Percentiles rank a stretch among this genome's conserved stretches.
Evolutionary conservation across 306 rosid genomes (phyloP).

Genomic region (Mucuna pruriens): DNA sequence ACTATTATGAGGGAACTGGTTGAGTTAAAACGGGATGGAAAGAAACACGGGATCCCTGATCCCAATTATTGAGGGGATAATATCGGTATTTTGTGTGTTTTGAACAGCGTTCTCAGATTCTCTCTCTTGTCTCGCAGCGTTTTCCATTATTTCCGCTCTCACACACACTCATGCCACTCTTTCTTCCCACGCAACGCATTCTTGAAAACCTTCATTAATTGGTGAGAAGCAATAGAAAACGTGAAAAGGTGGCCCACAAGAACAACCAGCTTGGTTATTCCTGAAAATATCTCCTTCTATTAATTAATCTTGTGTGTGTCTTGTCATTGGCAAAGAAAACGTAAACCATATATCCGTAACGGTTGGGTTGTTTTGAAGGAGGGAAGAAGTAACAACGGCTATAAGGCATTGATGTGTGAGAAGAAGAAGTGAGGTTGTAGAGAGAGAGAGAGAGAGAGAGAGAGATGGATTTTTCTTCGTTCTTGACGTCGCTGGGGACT

Average conservation of each 20-base stretch:
- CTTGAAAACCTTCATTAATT: slow-evolving; percentile 13
- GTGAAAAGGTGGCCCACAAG: slow-evolving; percentile 33
- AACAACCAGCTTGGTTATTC: slow-evolving; percentile 31
- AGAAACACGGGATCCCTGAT: not conserved
- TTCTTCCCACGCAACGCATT: slow-evolving; percentile 33
- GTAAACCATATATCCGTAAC: not conserved
- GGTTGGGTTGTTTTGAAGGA: slow-evolving; percentile 13
- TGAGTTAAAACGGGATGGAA: not conserved
- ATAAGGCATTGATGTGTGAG: not conserved
- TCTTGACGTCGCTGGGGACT: slow-evolving; percentile 86
- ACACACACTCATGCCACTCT: slow-evolving; percentile 24
- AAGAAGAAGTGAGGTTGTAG: not conserved
- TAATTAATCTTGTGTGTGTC: not conserved
- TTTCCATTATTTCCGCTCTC: slow-evolving; percentile 27
- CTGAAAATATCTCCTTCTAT: not conserved
- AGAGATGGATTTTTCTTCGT: slow-evolving; percentile 81
- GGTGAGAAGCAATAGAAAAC: slow-evolving; percentile 11
- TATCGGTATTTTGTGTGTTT: not conserved
- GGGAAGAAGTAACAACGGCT: slow-evolving; percentile 5
- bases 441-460: slow-evolving; percentile 9
- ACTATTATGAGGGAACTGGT: not conserved
- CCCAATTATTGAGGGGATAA: slow-evolving; percentile 13
- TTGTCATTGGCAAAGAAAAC: not conserved
- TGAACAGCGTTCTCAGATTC: slow-evolving; percentile 12
- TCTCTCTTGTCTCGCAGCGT: slow-evolving; percentile 13